Evolutionary conservation across 441 rosid genomes (phyloP).

Genomic region (Raphanus hybrid): DNA sequence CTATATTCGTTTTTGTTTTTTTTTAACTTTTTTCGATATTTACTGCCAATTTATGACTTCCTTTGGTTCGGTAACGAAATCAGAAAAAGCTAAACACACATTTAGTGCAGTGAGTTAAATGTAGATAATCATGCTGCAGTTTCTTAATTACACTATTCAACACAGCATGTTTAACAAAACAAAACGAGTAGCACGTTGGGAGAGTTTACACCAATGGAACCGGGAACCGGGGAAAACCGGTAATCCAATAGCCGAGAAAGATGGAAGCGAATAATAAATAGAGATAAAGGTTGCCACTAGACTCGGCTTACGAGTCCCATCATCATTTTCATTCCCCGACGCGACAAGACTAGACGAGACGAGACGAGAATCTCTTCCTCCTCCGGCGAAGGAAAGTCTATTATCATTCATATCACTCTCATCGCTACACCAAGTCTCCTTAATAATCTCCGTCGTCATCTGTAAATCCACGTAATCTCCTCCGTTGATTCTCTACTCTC

Average conservation of each 20-base stretch:
- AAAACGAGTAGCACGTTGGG: constrained; percentile 33
- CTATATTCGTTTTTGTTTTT: not conserved
- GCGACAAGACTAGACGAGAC: constrained; percentile 12
- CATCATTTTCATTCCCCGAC: constrained; percentile 46
- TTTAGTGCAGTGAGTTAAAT: constrained; percentile 5
- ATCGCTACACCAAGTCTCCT: constrained; percentile 32
- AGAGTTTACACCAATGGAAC: constrained; percentile 7
- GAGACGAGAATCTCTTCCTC: constrained; percentile 29
- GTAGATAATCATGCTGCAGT: not conserved
- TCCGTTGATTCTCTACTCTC: too few relatives aligned
- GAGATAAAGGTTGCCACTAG: constrained; percentile 41
- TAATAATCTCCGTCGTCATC: not conserved
- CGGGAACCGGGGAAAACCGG: constrained; percentile 59
- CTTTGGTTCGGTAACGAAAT: not conserved
- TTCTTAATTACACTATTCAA: not conserved
- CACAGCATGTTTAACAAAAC: not conserved
- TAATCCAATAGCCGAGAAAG: constrained; percentile 39
- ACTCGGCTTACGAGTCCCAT: constrained; percentile 48
- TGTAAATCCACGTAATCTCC: not conserved
- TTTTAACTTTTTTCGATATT: not conserved
- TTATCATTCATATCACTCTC: constrained; percentile 15
- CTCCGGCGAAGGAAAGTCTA: constrained; percentile 22
- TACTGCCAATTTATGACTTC: not conserved
- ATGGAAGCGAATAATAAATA: constrained; percentile 36
- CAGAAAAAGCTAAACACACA: not conserved